Evolutionary conservation across 2,329 filamentous ascomycete genomes (phyloP).

Genomic region (Colletotrichum gigasporum): DNA sequence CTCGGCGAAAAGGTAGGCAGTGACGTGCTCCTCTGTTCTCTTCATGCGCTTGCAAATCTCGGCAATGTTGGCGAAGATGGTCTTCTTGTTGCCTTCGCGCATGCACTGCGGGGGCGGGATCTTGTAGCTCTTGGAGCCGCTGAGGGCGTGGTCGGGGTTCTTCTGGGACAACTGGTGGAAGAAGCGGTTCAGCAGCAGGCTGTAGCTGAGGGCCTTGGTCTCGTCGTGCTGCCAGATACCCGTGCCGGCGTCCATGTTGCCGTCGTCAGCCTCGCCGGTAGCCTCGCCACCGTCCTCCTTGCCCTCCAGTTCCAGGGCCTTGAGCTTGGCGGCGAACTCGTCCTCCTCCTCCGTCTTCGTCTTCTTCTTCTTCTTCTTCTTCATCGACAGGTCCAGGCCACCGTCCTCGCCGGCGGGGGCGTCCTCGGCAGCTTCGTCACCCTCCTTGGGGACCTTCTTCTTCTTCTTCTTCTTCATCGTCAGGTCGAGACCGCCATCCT

Average conservation of each 20-base stretch:
- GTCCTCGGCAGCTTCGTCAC: conserved; percentile 61
- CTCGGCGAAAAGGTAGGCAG: conserved; percentile 84
- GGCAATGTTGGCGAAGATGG: conserved; percentile 98
- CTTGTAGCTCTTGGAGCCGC: conserved; percentile 95
- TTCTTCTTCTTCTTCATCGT: conserved; percentile 81
- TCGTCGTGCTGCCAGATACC: conserved; percentile 90
- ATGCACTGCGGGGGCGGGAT: conserved; percentile 98
- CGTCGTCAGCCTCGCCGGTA: conserved; percentile 65
- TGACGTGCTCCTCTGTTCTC: conserved; percentile 97
- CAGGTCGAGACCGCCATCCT: conserved; percentile 63
- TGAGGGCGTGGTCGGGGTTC: conserved; percentile 94
- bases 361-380: conserved; percentile 88
- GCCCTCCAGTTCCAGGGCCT: conserved; percentile 68
- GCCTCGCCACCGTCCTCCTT: conserved; percentile 74
- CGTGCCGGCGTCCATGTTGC: conserved; percentile 87
- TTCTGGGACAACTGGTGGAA: conserved; percentile 94
- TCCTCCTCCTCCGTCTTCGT: conserved; percentile 72
- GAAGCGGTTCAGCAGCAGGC: conserved; percentile 87
- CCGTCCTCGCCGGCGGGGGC: conserved; percentile 58
- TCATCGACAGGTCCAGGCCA: conserved; percentile 67
- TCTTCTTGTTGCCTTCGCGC: conserved; percentile 99
- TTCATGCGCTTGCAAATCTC: conserved; percentile 99
- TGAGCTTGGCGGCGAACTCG: conserved; percentile 68
- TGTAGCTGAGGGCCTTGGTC: conserved; percentile 82
- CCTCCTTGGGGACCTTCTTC: conserved; percentile 69